Conservation (phyloP, 805 yeast genomes). For the Cyberlindnera xishuangbannaensis region DNA sequence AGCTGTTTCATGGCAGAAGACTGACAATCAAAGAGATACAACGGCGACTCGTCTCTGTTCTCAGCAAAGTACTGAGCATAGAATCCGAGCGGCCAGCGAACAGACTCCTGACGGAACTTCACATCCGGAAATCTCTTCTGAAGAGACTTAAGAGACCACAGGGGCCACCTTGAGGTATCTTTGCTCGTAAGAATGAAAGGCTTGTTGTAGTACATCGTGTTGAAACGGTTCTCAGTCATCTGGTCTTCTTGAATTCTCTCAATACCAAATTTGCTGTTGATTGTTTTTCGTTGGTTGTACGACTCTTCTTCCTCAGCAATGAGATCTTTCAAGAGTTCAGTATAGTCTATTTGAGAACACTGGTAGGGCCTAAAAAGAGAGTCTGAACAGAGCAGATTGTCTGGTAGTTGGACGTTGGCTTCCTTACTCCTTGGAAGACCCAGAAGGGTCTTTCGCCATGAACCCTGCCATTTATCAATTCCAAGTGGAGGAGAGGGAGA, state of each 20-base stretch:
- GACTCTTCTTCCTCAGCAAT: conserved; percentile 39
- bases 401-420: conserved; percentile 39
- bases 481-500: conserved; percentile 24
- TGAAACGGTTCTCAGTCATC: conserved; percentile 42
- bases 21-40: conserved; percentile 79
- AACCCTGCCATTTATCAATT: conserved; percentile 57
- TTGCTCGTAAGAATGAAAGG: conserved; percentile 58
- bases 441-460: conserved; percentile 69
- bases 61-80: conserved; percentile 54
- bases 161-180: conserved; percentile 47
- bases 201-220: conserved; percentile 36
- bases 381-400: conserved; percentile 63
- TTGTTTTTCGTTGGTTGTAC: conserved; percentile 18
- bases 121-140: conserved; percentile 50
- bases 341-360: conserved; percentile 65
- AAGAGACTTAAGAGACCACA: conserved; percentile 52
- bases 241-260: conserved; percentile 43
- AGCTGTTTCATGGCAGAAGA: conserved; percentile 60
- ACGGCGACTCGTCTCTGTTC: conserved; percentile 77
- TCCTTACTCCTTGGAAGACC: conserved; percentile 34
- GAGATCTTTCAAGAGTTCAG: conserved; percentile 39
- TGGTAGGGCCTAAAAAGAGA: conserved; percentile 78
- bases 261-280: conserved; percentile 33
- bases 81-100: conserved; percentile 64
- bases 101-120: conserved; percentile 77